Percentiles rank a stretch among this genome's conserved stretches.
These are phyloP conservation scores for Diaporthe australafricana DNA, from an alignment of 2,329 filamentous ascomycete species.

Conservation along the genomic window DNA sequence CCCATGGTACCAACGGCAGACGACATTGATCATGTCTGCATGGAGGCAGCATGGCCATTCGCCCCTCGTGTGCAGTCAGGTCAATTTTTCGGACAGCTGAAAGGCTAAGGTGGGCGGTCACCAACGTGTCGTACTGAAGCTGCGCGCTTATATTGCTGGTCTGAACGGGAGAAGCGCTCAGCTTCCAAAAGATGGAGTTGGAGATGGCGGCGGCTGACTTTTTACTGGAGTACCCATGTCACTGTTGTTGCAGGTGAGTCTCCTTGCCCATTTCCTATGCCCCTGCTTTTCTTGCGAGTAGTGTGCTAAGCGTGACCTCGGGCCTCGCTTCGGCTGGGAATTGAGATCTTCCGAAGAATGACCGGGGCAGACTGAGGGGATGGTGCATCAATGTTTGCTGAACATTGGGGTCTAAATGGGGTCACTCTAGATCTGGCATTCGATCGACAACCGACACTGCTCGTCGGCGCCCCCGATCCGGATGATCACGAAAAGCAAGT, in stretches of 20 bases:
- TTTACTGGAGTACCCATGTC: neutral
- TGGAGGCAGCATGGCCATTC: neutral
- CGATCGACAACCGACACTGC: conserved; percentile 5
- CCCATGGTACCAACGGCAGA: too few relatives aligned
- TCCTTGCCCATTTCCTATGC: conserved; percentile 11
- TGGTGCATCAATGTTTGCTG: neutral
- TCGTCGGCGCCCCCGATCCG: conserved; percentile 7
- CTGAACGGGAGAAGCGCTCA: neutral
- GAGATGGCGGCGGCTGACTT: neutral
- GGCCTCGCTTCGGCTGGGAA: neutral
- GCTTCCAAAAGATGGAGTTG: neutral
- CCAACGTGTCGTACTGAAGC: neutral
- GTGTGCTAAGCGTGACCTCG: neutral
- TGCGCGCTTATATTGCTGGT: neutral
- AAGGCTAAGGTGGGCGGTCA: too few relatives aligned
- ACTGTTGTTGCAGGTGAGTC: conserved; percentile 7
- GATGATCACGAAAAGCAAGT: conserved; percentile 4
- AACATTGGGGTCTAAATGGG: conserved; percentile 5
- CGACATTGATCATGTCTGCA: neutral
- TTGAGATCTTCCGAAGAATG: neutral
- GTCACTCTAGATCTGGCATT: neutral
- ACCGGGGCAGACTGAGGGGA: neutral
- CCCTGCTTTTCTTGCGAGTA: neutral
- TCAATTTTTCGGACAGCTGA: neutral
- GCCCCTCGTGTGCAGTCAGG: too few relatives aligned